A percentile compares a stretch with the other conserved stretches of the same genome.
Conservation (phyloP, 1,139 yeast genomes). For the Hyphopichia burtonii region DNA sequence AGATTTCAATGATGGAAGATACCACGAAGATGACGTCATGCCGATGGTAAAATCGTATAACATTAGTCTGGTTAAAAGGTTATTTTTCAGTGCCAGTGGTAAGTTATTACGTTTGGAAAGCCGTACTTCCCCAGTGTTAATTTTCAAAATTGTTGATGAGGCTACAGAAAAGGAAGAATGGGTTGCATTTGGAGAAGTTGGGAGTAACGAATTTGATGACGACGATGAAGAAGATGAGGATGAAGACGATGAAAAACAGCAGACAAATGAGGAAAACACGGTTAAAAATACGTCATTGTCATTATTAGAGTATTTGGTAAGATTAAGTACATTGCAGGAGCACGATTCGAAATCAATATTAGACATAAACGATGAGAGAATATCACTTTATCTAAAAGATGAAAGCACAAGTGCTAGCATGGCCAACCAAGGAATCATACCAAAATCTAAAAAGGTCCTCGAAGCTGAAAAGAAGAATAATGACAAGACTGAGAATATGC, state of each 20-base stretch:
- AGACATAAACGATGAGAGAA: conserved; percentile 63
- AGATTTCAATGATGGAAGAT: conserved; percentile 70
- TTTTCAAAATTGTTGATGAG: conserved; percentile 42
- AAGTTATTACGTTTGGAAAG: conserved; percentile 63
- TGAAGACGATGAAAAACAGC: conserved; percentile 11
- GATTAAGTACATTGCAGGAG: conserved; percentile 62
- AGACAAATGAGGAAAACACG: conserved; percentile 8
- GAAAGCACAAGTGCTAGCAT: conserved; percentile 30
- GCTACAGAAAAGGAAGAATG: conserved; percentile 37
- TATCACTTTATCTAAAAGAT: conserved; percentile 62
- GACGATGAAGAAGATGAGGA: conserved; percentile 28
- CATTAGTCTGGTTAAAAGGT: conserved; percentile 45
- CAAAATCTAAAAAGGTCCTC: conserved; percentile 17
- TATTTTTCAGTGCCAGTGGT: conserved; percentile 77
- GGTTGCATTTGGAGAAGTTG: conserved; percentile 52
- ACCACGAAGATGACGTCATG: conserved; percentile 58
- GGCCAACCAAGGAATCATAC: conserved; percentile 13
- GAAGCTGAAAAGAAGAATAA: conserved; percentile 12
- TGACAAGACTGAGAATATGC: conserved; percentile 16
- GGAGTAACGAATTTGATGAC: conserved; percentile 28
- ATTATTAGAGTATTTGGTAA: conserved; percentile 61
- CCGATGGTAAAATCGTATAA: conserved; percentile 35
- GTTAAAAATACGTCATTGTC: conserved; percentile 42
- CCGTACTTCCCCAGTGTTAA: conserved; percentile 65
- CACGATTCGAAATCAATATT: conserved; percentile 58